Base-by-base conservation (phyloP, 2,329 filamentous ascomycete genomes). In the Cercospora sojina region DNA sequence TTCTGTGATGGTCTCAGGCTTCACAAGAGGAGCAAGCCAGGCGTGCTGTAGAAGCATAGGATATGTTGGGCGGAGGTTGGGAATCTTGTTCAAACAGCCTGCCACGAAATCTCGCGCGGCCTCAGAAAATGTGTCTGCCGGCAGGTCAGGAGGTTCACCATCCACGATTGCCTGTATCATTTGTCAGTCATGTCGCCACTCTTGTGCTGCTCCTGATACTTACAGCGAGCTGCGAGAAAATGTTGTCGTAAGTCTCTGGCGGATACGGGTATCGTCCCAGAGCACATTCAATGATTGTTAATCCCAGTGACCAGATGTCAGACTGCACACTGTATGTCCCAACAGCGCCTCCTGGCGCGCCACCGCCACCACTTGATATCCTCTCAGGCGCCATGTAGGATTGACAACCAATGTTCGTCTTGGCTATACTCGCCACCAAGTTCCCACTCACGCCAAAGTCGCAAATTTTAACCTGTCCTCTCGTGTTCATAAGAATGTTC, bases 381-480 rank as follows among this genome's bases (percentile, higher is more conserved):
- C 95, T 85, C 79, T 99, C 95, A 0, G 95, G 95, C 0, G 95
- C 95, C 95, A 99, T 99, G 81, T 99, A 99, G 76, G 93, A 97
- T 80, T 99, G 95, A 76, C 95, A 99, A 43, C 95, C 95, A 74
- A 99, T 99, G 77, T 99, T 99, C 29, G 95, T 99, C 81, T 96
- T 97, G 60, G 95, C 95, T 74, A 98, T 98, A 81, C 93, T 97
- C 25, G 95, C 94, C 23, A 99, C 95, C 25, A 99, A 82, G 74
- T 99, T 99, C 62, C 95, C 95, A 72, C 91, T 96, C 64, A 99
- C 95, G 64, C 95, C 95, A 78, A 99, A 99, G 79, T 99, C 95
- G 80, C 95, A 99, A 65, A 99, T 97, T 81, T 99, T 99, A 83
- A 98, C 86, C 76, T 97, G 93, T 1, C 95, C 95, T 49, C 86